Base-by-base conservation (phyloP, 345 rosid genomes). In the Brassica carinata region DNA sequence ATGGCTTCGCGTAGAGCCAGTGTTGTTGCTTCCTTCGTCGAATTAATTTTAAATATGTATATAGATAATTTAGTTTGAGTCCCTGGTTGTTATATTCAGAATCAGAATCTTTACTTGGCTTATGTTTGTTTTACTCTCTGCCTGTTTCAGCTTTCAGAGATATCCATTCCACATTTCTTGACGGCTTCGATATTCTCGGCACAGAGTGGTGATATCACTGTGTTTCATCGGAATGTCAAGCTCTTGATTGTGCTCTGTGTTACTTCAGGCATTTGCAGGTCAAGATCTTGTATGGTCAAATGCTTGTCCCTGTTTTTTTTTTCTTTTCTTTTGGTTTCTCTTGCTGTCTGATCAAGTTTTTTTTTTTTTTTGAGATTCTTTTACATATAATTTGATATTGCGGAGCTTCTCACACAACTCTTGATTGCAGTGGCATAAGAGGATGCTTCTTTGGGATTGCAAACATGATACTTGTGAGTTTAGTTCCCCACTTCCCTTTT, bases 381-480 rank as follows among this genome's bases (percentile, higher is more conserved):
- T 65, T 31, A 64, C 18, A 38, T 64, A 27, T 5, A 1, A 19
- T 17, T 55, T 79, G 64, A 73, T 79, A 72, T 73, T 79, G 43
- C 66, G 59, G 74, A 75, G 45, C 67, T 82, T 76, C 87, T 87
- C 79, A 87, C 62, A 23, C 31, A 62, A 8, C 67, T 7, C 64
- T 79, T 78, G 72, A 78, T 73, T 85, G 72, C 94, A 93, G 99
- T 74, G 99, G 98, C 74, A 76, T 93, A 77, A 84, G 99, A 57
- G 99, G 99, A 81, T 90, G 90, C 94, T 96, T 84, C 82, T 93
- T 93, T 83, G 91, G 98, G 85, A 87, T 96, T 77, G 97, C 98
- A 15, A 96, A 96, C 83, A 93, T 93, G 99, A 90, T 96, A 80
- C 97, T 96, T 81, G 99, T 96, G 87, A 90, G 98, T 91, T 84